A percentile compares a stretch with the other conserved stretches of the same genome.
Conservation (phyloP, 1,139 yeast species). For the Lizanozyma gosingica region DNA sequence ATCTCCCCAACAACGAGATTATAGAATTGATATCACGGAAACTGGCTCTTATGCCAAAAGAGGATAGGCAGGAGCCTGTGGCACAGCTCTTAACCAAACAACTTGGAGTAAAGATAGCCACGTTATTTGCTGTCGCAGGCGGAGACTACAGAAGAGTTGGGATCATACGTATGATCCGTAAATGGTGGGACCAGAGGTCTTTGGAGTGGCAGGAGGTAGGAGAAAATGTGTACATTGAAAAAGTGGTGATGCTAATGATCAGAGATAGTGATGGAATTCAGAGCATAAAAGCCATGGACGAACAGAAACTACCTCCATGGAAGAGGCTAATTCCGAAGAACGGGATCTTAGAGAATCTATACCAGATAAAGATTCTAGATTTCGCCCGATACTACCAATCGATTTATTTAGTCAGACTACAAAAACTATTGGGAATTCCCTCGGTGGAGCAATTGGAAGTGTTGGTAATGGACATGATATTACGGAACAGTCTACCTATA, state of each 20-base stretch:
- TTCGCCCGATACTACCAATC: conserved; percentile 22
- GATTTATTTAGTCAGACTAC: conserved; percentile 14
- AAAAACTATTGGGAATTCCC: conserved; percentile 10
- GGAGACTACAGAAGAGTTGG: not conserved
- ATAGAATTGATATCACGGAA: not conserved
- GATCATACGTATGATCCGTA: not conserved
- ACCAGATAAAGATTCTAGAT: conserved; percentile 1
- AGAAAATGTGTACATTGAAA: not conserved
- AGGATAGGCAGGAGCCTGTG: not conserved
- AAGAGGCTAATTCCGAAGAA: not conserved
- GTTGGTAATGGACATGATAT: conserved; percentile 25
- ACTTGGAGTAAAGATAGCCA: not conserved
- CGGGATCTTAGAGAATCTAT: not conserved
- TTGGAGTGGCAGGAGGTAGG: not conserved
- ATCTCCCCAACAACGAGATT: not conserved
- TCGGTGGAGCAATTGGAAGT: conserved; percentile 12
- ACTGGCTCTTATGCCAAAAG: not conserved
- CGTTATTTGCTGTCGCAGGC: not conserved
- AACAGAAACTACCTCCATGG: not conserved
- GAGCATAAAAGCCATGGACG: not conserved
- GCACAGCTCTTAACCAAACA: not conserved
- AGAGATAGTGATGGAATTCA: not conserved
- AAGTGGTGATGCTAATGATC: too few species aligned
- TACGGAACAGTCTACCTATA: conserved; percentile 21
- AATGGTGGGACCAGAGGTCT: not conserved